A percentile compares a stretch with the other conserved stretches of the same genome.
Conservation (phyloP, 2,329 filamentous ascomycete species). For the Madurella mycetomatis region DNA sequence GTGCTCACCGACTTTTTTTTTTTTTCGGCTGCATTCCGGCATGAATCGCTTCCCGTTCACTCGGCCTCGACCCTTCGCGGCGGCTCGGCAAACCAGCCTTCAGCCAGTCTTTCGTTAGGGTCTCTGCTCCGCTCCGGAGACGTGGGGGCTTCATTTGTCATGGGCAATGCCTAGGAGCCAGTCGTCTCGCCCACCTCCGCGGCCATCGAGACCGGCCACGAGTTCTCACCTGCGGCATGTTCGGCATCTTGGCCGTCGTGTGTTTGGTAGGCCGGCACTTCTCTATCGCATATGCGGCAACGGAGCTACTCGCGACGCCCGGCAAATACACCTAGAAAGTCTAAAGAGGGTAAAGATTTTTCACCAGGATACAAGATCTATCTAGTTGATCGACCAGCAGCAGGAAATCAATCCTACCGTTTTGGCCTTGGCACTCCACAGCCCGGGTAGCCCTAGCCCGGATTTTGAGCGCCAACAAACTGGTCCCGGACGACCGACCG, state of each 20-base stretch:
- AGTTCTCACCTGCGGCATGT: not conserved
- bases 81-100: not conserved
- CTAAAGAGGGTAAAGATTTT: too few relatives aligned
- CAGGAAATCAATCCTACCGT: too few relatives aligned
- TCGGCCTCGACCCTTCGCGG: not conserved
- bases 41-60: conserved; percentile 2
- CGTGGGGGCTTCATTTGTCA: not conserved
- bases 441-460: too few relatives aligned
- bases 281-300: too few relatives aligned
- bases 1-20: conserved; percentile 21
- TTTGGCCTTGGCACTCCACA: too few relatives aligned
- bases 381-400: too few relatives aligned
- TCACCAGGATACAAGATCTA: too few relatives aligned
- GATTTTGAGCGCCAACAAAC: too few relatives aligned
- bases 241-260: too few relatives aligned
- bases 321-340: too few relatives aligned
- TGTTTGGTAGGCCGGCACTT: not conserved
- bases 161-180: not conserved
- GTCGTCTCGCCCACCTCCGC: not conserved
- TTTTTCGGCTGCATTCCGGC: conserved; percentile 7
- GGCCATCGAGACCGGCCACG: not conserved
- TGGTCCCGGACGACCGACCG: too few relatives aligned
- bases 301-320: too few relatives aligned
- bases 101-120: not conserved
- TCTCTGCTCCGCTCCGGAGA: not conserved